Evolutionary conservation across 192 early-diverging fungal genomes (phyloP).

Genomic region (Coemansia sp.): DNA sequence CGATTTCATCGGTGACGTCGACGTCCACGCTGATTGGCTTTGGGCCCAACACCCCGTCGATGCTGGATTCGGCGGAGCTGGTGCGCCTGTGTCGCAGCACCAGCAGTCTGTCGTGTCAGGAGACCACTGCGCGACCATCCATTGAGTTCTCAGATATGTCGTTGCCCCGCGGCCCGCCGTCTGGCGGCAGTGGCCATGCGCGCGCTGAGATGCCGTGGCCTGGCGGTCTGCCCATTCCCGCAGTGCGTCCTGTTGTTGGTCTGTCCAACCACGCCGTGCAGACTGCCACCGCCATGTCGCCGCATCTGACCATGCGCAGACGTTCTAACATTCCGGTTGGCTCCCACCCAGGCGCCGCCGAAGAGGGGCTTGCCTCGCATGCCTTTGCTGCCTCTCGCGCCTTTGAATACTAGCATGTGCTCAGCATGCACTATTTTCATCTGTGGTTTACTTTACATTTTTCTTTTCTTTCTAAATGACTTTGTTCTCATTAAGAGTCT

Average conservation of each 20-base stretch:
- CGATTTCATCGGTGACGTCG: constrained; percentile 44
- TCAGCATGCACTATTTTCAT: not conserved
- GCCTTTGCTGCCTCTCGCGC: constrained; percentile 21
- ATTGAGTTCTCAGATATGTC: constrained; percentile 16
- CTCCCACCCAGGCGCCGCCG: constrained; percentile 18
- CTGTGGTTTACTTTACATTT: not conserved
- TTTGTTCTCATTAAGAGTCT: no score
- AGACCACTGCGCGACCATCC: constrained; percentile 36
- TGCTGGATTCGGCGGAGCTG: constrained; percentile 23
- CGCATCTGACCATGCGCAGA: constrained; percentile 28
- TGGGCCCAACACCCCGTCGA: constrained; percentile 3
- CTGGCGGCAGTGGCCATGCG: not conserved
- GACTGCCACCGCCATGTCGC: constrained; percentile 33
- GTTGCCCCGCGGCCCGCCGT: not conserved
- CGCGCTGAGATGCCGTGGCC: constrained; percentile 7
- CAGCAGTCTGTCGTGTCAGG: constrained; percentile 47
- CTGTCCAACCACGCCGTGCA: constrained; percentile 30
- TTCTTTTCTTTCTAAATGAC: not conserved
- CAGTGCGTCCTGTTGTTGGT: constrained; percentile 26
- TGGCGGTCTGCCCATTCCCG: constrained; percentile 12
- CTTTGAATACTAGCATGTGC: constrained; percentile 5
- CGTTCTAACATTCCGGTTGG: constrained; percentile 41
- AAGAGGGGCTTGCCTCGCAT: constrained; percentile 10
- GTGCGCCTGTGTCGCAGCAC: constrained; percentile 36
- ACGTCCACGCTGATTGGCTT: constrained; percentile 32